Evolutionary conservation across 306 rosid species (phyloP).

Genomic region (Vigna nakashimae): DNA sequence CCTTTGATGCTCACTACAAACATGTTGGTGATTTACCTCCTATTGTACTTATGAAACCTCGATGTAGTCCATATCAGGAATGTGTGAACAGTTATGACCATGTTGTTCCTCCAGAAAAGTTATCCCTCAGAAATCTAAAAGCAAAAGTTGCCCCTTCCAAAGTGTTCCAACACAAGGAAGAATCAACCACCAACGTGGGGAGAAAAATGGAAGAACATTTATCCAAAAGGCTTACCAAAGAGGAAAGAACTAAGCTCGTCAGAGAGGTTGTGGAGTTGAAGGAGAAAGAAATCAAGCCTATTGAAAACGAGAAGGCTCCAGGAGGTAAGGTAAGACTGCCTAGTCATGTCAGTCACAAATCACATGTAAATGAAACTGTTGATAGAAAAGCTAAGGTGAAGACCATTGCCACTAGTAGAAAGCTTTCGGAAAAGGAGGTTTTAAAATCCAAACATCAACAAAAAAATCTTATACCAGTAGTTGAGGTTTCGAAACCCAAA

Average conservation of each 20-base stretch:
- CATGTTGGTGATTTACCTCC: conserved; percentile 56
- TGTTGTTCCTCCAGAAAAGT: conserved; percentile 45
- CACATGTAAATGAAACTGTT: conserved; percentile 52
- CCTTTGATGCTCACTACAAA: conserved; percentile 27
- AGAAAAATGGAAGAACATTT: conserved; percentile 50
- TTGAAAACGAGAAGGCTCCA: conserved; percentile 55
- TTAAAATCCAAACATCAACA: conserved; percentile 43
- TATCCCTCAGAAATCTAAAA: conserved; percentile 52
- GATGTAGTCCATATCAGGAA: conserved; percentile 44
- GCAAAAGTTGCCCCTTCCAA: conserved; percentile 51
- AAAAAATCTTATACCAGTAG: neutral
- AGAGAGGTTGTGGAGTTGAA: conserved; percentile 47
- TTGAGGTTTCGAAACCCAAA: conserved; percentile 49
- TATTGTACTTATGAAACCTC: conserved; percentile 83
- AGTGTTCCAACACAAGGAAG: conserved; percentile 48
- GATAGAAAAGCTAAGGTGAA: conserved; percentile 54
- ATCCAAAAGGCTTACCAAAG: conserved; percentile 48
- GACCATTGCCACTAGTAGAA: conserved; percentile 47
- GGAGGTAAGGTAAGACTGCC: conserved; percentile 53
- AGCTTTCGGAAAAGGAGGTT: conserved; percentile 53
- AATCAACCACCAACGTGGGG: conserved; percentile 48
- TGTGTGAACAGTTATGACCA: conserved; percentile 39
- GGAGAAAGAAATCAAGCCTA: conserved; percentile 54
- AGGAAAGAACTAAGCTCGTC: conserved; percentile 47
- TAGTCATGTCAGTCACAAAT: conserved; percentile 47